Base-by-base conservation (phyloP, 2,329 filamentous ascomycete genomes). In the Cytospora piceae region DNA sequence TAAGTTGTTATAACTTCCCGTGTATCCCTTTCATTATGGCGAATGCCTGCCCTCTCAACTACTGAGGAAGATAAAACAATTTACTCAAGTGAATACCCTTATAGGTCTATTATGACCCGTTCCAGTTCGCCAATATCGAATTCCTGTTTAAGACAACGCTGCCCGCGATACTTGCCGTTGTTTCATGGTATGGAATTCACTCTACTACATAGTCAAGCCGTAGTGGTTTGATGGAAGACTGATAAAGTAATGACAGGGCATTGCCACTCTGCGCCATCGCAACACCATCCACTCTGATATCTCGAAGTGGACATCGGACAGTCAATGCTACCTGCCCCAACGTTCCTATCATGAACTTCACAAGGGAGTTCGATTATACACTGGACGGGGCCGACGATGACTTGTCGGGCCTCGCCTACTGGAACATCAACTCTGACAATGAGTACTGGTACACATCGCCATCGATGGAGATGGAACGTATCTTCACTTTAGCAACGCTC, bases 181-280 rank as follows among this genome's bases (percentile, higher is more conserved):
- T 51, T 22, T 65, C 32, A 34, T 42, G 34, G 22, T 52, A 39
- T 37, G 37, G 53, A 24, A 1, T 29, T 9, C 8, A 20, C 2
- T 20, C 39, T 46, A 46, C 39, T 46, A 46, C 4, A 34, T 34
- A 32, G 31, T 15, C 12, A 37, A 37, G 34, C 42, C 17, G 8
- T 22, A 7, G 5, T 46, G 42, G 17, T 6, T 6, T 11, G 1
- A 20, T 9, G 17, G n/a, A n/a, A 46, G 7, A 37, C 42, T 46
- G n/a, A 46, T 9, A 7, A 22, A 2, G n/a, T 22, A 3, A 17
- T 11, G 42, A 22, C 34, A 69, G 65, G 67, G 51, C 57, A 27
- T 53, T 69, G 15, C 67, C 67, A 34, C 46, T 69, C 7, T 65
- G 67, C 29, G 65, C 67, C 2, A 69, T 69, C 37, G 67, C 67